phyloP scores from a whole-genome alignment of 768 basidiomycete genomes.

The Mycena rosella region DNA sequence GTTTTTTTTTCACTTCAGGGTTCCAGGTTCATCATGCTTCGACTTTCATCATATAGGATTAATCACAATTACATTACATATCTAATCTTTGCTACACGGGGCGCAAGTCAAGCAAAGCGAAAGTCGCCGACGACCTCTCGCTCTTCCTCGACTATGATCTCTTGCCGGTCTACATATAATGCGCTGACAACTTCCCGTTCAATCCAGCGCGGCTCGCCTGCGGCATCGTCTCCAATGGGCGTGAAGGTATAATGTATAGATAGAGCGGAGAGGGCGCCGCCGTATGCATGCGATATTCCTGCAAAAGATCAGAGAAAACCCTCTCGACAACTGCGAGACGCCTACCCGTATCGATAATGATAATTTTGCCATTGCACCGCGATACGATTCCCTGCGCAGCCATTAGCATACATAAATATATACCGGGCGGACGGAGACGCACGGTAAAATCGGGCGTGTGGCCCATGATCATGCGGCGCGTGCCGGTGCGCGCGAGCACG shows the following conservation, averaged over 20 bases:
- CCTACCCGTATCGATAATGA: constrained; percentile 94
- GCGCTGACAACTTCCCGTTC: constrained; percentile 78
- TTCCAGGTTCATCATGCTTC: neutral
- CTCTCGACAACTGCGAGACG: neutral
- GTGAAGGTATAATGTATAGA: constrained; percentile 88
- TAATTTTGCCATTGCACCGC: constrained; percentile 90
- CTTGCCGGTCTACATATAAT: constrained; percentile 67
- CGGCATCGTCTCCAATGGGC: constrained; percentile 59
- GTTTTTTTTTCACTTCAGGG: neutral
- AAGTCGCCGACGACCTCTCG: constrained; percentile 62
- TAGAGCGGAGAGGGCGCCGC: constrained; percentile 90
- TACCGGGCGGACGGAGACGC: constrained; percentile 33
- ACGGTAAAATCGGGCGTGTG: constrained; percentile 94
- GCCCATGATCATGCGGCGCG: constrained; percentile 93
- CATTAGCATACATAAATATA: neutral
- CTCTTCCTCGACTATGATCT: constrained; percentile 63
- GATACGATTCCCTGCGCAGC: constrained; percentile 76
- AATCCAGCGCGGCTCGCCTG: constrained; percentile 58
- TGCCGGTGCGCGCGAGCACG: constrained; percentile 82
- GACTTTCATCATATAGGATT: neutral
- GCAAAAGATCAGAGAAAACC: neutral
- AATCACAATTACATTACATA: neutral
- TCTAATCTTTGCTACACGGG: too few relatives aligned
- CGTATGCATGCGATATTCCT: constrained; percentile 97
- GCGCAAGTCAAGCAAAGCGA: constrained; percentile 21